A percentile compares a stretch with the other conserved stretches of the same genome.
Evolutionary conservation across 176 grass and related monocot genomes (phyloP).

Genomic region (Thinopyrum elongatum): DNA sequence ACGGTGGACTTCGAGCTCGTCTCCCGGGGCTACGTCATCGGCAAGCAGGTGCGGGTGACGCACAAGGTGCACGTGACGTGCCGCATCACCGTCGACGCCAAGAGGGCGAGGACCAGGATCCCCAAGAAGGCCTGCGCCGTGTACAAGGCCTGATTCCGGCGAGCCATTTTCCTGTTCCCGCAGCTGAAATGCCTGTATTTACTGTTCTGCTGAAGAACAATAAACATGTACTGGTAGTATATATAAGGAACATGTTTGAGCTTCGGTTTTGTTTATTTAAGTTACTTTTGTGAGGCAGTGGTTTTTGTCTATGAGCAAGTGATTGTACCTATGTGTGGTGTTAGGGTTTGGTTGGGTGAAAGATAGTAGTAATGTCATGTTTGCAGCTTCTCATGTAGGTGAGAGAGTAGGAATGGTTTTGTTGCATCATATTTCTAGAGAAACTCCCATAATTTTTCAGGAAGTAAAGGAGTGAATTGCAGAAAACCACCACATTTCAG

Average conservation of each 20-base stretch:
- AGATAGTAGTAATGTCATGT: background rate
- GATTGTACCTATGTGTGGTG: background rate
- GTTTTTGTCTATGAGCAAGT: background rate
- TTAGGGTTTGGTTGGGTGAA: background rate
- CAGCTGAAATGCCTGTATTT: constrained; percentile 24
- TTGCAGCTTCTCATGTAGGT: background rate
- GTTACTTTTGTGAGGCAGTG: background rate
- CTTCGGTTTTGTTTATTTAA: constrained; percentile 30
- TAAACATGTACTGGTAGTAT: constrained; percentile 1
- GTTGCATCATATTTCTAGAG: background rate
- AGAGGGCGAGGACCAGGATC: constrained; percentile 64
- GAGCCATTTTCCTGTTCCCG: no score
- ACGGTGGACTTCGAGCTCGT: constrained; percentile 73
- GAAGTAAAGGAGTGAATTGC: no score
- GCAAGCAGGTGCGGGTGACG: constrained; percentile 86
- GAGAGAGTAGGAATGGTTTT: background rate
- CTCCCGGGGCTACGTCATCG: constrained; percentile 79
- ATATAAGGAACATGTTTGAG: constrained; percentile 9
- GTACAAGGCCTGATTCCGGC: constrained; percentile 40
- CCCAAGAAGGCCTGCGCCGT: constrained; percentile 58
- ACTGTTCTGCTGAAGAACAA: constrained; percentile 34
- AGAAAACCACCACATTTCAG: no score
- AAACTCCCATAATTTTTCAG: background rate
- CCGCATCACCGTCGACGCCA: constrained; percentile 48
- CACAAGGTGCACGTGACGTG: constrained; percentile 73